A percentile compares a stretch with the other conserved stretches of the same genome.
Conservation (phyloP, 148 eudicot genomes). For the Suaeda aralocaspica region DNA sequence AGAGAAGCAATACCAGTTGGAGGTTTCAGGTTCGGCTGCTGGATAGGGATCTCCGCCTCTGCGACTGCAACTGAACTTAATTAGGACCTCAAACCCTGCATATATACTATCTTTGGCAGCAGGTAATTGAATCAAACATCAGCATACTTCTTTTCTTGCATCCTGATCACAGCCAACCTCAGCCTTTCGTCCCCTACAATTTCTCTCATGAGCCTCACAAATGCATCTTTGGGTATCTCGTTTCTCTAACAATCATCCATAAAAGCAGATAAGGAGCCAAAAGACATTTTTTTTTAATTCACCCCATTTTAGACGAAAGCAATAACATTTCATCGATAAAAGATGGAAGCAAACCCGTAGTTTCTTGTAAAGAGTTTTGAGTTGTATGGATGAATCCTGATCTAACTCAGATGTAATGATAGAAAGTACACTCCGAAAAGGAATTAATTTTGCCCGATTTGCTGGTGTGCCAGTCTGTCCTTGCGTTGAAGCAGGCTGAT, state of each 20-base stretch:
- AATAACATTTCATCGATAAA: not conserved
- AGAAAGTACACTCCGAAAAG: slow-evolving; percentile 81
- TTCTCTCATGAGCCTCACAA: slow-evolving; percentile 71
- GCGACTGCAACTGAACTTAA: slow-evolving; percentile 40
- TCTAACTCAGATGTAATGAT: slow-evolving; percentile 79
- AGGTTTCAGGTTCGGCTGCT: slow-evolving; percentile 40
- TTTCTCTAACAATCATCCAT: slow-evolving; percentile 69
- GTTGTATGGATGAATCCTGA: slow-evolving; percentile 77
- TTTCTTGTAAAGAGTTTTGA: slow-evolving; percentile 54
- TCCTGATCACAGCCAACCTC: slow-evolving; percentile 69
- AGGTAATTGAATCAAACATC: slow-evolving; percentile 8
- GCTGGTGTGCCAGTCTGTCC: slow-evolving; percentile 40
- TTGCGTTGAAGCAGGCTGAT: slow-evolving; percentile 38
- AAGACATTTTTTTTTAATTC: not conserved
- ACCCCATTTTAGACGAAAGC: not conserved
- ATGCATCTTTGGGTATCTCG: slow-evolving; percentile 77
- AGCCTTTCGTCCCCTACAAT: slow-evolving; percentile 94
- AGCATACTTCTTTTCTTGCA: slow-evolving; percentile 74
- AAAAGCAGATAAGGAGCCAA: slow-evolving; percentile 3
- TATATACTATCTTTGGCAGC: slow-evolving; percentile 9
- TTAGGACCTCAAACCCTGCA: slow-evolving; percentile 39
- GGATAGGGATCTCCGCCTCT: slow-evolving; percentile 53
- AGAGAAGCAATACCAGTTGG: slow-evolving; percentile 32
- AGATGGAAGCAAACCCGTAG: slow-evolving; percentile 44
- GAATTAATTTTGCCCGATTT: slow-evolving; percentile 63